These are phyloP conservation scores for Lepidium sativum DNA, from an alignment of 345 rosid genomes.

Conservation along the genomic window DNA sequence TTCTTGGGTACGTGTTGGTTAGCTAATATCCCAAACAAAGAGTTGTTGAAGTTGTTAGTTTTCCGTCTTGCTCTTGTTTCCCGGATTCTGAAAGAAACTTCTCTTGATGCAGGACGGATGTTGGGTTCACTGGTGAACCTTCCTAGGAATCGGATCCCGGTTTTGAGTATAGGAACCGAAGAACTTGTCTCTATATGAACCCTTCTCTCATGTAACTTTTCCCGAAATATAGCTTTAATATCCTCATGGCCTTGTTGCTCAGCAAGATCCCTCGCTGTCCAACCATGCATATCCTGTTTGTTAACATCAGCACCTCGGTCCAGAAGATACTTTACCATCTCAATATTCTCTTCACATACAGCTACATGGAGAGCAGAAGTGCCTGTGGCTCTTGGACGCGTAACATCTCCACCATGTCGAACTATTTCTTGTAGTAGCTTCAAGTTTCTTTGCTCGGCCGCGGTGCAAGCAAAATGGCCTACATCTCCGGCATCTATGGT, in stretches of 20 bases:
- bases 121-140: constrained; percentile 68
- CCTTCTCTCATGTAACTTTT: constrained; percentile 23
- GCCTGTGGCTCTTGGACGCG: constrained; percentile 40
- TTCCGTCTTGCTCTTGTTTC: constrained; percentile 45
- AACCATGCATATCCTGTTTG: constrained; percentile 48
- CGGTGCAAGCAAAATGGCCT: constrained; percentile 63
- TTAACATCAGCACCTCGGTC: constrained; percentile 59
- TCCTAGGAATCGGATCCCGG: constrained; percentile 39
- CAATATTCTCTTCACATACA: constrained; percentile 62
- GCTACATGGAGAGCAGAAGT: constrained; percentile 76
- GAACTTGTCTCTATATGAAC: constrained; percentile 24
- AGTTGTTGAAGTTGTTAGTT: constrained; percentile 57
- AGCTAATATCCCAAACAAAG: constrained; percentile 69
- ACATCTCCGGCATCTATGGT: constrained; percentile 52
- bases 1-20: constrained; percentile 34
- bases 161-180: constrained; percentile 42
- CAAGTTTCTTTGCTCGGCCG: constrained; percentile 64
- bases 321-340: constrained; percentile 60
- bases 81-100: constrained; percentile 35
- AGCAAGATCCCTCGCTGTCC: constrained; percentile 70
- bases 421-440: constrained; percentile 51
- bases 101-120: constrained; percentile 43
- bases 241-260: constrained; percentile 88
- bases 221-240: constrained; percentile 44
- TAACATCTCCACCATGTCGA: constrained; percentile 47